phyloP scores from a whole-genome alignment of 331 rosid species.

The Saraca asoca region DNA sequence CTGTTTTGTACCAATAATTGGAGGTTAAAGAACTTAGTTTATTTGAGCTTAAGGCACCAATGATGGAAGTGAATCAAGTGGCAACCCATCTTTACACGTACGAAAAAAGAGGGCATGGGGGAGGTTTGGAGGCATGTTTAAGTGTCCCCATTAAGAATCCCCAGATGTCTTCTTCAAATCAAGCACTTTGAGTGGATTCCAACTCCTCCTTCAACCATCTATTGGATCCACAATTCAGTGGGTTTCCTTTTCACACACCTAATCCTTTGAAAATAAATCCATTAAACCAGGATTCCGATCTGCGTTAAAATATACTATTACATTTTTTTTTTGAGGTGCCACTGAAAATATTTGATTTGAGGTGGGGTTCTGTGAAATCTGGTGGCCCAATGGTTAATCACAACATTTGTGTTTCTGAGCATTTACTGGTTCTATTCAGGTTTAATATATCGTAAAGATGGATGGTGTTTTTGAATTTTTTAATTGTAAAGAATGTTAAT shows the following conservation, averaged over 20 bases:
- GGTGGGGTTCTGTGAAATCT: conserved; percentile 62
- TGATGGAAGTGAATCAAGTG: conserved; percentile 58
- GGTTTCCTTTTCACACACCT: conserved; percentile 92
- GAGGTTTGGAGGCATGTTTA: conserved; percentile 46
- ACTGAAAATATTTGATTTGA: too few relatives aligned
- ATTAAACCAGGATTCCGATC: conserved; percentile 40
- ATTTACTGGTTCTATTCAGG: conserved; percentile 25
- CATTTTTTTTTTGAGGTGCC: too few relatives aligned
- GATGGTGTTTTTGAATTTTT: conserved; percentile 28
- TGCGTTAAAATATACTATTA: too few relatives aligned
- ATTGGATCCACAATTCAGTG: conserved; percentile 56
- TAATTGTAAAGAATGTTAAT: too few relatives aligned
- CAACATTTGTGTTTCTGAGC: conserved; percentile 37
- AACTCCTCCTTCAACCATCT: conserved; percentile 86
- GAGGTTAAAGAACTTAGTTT: conserved; percentile 35
- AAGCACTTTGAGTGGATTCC: conserved; percentile 91
- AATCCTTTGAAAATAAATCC: conserved; percentile 59
- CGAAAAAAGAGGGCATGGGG: conserved; percentile 42
- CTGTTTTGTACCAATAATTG: conserved; percentile 55
- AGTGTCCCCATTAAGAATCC: conserved; percentile 54
- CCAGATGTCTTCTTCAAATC: conserved; percentile 57
- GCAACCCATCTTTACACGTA: conserved; percentile 64
- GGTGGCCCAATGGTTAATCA: conserved; percentile 55
- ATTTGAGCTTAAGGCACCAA: conserved; percentile 47
- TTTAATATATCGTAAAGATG: conserved; percentile 35